These are phyloP conservation scores for Apostasia ramifera DNA, from an alignment of 106 monocot genomes.

Conservation along the genomic window DNA sequence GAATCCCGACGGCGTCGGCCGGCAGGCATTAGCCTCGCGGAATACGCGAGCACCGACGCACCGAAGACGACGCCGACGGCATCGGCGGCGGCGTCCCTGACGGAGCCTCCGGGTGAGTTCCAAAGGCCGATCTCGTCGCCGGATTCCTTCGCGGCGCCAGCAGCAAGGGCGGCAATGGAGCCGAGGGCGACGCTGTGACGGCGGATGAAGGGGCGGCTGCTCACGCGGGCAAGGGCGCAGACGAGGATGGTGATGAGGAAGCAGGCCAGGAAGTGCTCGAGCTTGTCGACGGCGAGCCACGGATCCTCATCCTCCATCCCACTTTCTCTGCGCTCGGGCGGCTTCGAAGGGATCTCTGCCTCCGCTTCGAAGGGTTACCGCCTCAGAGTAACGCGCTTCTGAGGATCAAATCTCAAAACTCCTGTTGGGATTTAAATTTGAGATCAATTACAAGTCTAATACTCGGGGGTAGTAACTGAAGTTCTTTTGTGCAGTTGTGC, in stretches of 20 bases:
- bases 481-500: too few relatives aligned
- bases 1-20: neutral
- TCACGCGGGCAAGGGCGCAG: slow-evolving; percentile 13
- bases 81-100: slow-evolving; percentile 57
- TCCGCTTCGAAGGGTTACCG: too few relatives aligned
- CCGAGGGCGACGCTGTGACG: slow-evolving; percentile 35
- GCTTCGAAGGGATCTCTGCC: too few relatives aligned
- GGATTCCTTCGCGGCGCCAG: slow-evolving; percentile 55
- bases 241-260: slow-evolving; percentile 39
- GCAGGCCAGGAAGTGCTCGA: slow-evolving; percentile 46
- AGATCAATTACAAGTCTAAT: too few relatives aligned
- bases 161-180: slow-evolving; percentile 26
- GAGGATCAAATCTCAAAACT: too few relatives aligned
- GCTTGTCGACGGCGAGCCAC: slow-evolving; percentile 50
- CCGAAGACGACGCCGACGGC: slow-evolving; percentile 38
- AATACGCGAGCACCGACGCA: slow-evolving; percentile 8
- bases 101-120: slow-evolving; percentile 48
- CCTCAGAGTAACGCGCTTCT: too few relatives aligned
- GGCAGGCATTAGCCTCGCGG: neutral
- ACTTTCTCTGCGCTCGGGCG: too few relatives aligned
- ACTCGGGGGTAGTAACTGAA: too few relatives aligned
- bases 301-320: slow-evolving; percentile 33
- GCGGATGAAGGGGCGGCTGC: slow-evolving; percentile 26
- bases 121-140: slow-evolving; percentile 59
- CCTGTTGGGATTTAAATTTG: too few relatives aligned